Percentiles rank a stretch among this genome's conserved stretches.
Evolutionary conservation across 2,329 filamentous ascomycete species (phyloP).

Genomic region (Exophiala lecanii-corni): DNA sequence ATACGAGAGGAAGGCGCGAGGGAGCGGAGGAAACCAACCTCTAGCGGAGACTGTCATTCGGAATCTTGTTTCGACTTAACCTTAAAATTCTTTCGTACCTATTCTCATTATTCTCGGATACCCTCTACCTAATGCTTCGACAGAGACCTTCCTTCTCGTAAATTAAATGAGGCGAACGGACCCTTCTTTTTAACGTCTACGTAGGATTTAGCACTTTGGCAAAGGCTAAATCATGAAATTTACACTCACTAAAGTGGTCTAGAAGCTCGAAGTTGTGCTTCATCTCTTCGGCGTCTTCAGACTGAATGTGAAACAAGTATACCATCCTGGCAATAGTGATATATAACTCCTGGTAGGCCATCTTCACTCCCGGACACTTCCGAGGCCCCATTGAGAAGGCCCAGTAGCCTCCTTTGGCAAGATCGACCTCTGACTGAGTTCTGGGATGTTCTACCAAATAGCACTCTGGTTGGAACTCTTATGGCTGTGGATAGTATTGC

Average conservation of each 20-base stretch:
- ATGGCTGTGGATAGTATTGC: background rate
- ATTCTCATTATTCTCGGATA: no score
- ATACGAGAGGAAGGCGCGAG: no score
- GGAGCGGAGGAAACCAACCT: no score
- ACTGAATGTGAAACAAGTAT: slow-evolving; percentile 16
- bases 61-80: no score
- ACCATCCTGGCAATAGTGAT: slow-evolving; percentile 11
- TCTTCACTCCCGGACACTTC: slow-evolving; percentile 30
- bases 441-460: background rate
- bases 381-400: slow-evolving; percentile 34
- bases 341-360: slow-evolving; percentile 30
- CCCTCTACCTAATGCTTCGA: no score
- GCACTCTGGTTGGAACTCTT: background rate
- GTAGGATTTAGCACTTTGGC: background rate
- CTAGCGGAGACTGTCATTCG: no score
- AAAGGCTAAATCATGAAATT: background rate
- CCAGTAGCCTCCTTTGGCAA: slow-evolving; percentile 25
- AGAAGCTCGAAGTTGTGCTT: background rate
- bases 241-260: background rate
- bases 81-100: no score
- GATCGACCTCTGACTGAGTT: slow-evolving; percentile 12
- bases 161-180: background rate
- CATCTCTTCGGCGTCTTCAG: background rate
- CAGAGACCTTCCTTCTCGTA: background rate
- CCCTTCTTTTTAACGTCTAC: background rate